A percentile compares a stretch with the other conserved stretches of the same genome.
phyloP scores from a whole-genome alignment of 2,329 filamentous ascomycete genomes.

The Elsinoe arachidis region DNA sequence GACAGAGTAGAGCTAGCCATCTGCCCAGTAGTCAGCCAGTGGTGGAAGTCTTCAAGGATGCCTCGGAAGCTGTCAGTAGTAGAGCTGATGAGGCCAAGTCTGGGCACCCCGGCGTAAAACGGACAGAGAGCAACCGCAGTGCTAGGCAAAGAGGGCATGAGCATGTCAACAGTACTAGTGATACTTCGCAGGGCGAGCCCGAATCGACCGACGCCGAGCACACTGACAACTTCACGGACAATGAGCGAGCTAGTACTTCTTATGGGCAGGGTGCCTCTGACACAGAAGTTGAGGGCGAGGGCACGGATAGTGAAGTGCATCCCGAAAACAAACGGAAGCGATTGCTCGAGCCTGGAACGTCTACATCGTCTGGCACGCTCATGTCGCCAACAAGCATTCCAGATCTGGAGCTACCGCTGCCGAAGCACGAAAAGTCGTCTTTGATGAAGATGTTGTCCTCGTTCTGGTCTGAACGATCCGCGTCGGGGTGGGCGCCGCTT shows the following conservation, averaged over 20 bases:
- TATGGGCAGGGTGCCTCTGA: slow-evolving; percentile 29
- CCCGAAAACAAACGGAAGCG: slow-evolving; percentile 58
- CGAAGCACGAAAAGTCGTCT: slow-evolving; percentile 86
- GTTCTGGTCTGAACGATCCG: slow-evolving; percentile 96
- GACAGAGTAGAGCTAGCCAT: slow-evolving; percentile 72
- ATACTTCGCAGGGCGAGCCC: slow-evolving; percentile 4
- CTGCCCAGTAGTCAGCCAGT: slow-evolving; percentile 90
- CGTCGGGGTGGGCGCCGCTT: slow-evolving; percentile 83
- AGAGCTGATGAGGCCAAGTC: slow-evolving; percentile 9
- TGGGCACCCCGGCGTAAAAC: not conserved
- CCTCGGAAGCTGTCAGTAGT: slow-evolving; percentile 69
- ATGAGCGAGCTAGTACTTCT: slow-evolving; percentile 19
- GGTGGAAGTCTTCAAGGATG: slow-evolving; percentile 90
- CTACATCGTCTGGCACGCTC: slow-evolving; percentile 46
- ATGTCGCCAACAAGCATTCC: slow-evolving; percentile 42
- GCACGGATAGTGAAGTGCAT: slow-evolving; percentile 61
- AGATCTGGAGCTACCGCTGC: slow-evolving; percentile 63
- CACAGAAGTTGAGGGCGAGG: slow-evolving; percentile 44
- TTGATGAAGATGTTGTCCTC: slow-evolving; percentile 92
- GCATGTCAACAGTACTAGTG: slow-evolving; percentile 13
- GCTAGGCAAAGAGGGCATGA: not conserved
- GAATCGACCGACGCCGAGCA: slow-evolving; percentile 10
- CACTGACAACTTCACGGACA: slow-evolving; percentile 22
- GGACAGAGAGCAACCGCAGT: not conserved
- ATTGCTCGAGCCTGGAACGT: slow-evolving; percentile 32